Evolutionary conservation across 495 filamentous ascomycete species (phyloP).

Genomic region (Monascus purpureus): DNA sequence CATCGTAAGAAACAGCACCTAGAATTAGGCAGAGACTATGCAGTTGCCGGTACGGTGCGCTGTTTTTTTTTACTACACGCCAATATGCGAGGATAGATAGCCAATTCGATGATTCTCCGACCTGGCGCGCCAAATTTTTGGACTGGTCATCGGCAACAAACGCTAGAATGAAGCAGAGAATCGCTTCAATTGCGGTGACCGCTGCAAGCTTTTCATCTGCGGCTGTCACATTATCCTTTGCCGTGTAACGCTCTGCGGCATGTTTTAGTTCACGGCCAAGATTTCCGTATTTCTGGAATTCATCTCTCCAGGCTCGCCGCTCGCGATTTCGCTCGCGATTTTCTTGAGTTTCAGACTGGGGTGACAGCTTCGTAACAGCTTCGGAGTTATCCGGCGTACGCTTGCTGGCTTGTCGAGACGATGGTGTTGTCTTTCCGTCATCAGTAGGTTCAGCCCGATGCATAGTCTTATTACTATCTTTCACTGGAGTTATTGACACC

Average conservation of each 20-base stretch:
- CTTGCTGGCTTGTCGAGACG: constrained; percentile 13
- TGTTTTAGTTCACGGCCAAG: constrained; percentile 37
- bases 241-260: constrained; percentile 25
- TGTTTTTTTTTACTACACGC: constrained; percentile 27
- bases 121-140: constrained; percentile 17
- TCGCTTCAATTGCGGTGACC: constrained; percentile 31
- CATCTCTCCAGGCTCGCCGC: constrained; percentile 29
- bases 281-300: constrained; percentile 26
- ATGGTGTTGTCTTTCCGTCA: constrained; percentile 19
- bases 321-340: constrained; percentile 20
- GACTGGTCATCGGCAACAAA: constrained; percentile 34
- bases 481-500: constrained; percentile 14
- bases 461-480: constrained; percentile 11
- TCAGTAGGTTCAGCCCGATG: constrained; percentile 16
- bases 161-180: constrained; percentile 35
- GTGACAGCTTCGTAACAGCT: constrained; percentile 12
- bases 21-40: constrained; percentile 30
- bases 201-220: constrained; percentile 27
- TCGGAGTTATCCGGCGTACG: constrained; percentile 13
- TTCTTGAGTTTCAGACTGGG: constrained; percentile 12
- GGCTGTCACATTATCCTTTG: constrained; percentile 14
- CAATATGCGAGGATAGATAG: constrained; percentile 35
- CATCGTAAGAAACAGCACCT: constrained; percentile 32
- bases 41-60: constrained; percentile 21
- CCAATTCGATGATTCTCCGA: constrained; percentile 31